Base-by-base conservation (phyloP, 805 yeast genomes). In the Komagataella populi region DNA sequence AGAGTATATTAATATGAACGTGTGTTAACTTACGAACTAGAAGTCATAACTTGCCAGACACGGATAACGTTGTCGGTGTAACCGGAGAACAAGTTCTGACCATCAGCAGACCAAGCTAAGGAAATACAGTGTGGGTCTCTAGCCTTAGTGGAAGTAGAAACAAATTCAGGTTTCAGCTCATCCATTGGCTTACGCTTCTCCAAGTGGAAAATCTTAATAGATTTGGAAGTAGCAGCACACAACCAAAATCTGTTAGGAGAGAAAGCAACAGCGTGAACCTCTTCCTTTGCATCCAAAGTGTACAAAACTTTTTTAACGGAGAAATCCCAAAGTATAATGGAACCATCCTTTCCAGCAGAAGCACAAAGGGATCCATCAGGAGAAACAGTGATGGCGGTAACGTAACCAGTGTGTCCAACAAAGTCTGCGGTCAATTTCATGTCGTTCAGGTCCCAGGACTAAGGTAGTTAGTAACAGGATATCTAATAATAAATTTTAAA, bases 231-330 rank as follows among this genome's bases (percentile, higher is more conserved):
- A 70, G 99, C 98, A 77, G 98, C 99, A 72, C 96, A 91, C 74
- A 93, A 86, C 99, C 99, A 93, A 95, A 87, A 93, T 85, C 99
- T 90, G 95, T 87, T 87, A 78, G 99, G 99, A 73, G 98, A 91
- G 96, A 93, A 93, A 66, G 97, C 96, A 71, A 93, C 82, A 72
- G 97, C 95, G 76, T 87, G 87, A 65, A 93, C 89, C 81, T 91
- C 98, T 70, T 91, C 93, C 73, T 93, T 88, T 66, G 96, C 91
- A 67, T 80, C 77, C 73, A 93, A 82, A 68, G 96, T 83, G 95
- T 89, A 91, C 69, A 90, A 80, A 69, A 90, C 83, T 69, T 76
- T 73, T 79, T 85, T 81, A 66, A 80, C 73, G 80, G 82, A 79
- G 77, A 91, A 81, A 80, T 90, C 95, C 99, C 99, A 93, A 72